Evolutionary conservation across 108 stramenopile species (phyloP), one percentile per base, ranked within the genome.

Genomic region (Craspedostauros australis): DNA sequence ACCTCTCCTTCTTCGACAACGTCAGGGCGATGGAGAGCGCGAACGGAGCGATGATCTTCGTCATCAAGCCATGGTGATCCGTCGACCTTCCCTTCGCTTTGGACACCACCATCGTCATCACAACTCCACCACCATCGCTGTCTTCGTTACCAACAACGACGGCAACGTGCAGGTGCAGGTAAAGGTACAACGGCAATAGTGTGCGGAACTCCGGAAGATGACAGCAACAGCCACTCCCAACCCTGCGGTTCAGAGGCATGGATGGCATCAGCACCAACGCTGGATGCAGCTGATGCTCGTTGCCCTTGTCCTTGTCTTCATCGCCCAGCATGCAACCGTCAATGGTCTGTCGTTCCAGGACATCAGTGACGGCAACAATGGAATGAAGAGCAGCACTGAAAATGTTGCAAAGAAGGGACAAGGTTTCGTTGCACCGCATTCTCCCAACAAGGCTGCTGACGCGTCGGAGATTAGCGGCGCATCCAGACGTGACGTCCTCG

Each of bases 91-190:
- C n/a, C n/a, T n/a, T n/a, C n/a, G n/a, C n/a, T n/a, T n/a, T n/a
- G n/a, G n/a, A n/a, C n/a, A n/a, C n/a, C n/a, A n/a, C n/a, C n/a
- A n/a, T n/a, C n/a, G n/a, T n/a, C n/a, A n/a, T n/a, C n/a, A n/a
- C n/a, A n/a, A n/a, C n/a, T n/a, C n/a, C n/a, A n/a, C n/a, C n/a
- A n/a, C n/a, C n/a, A n/a, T n/a, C n/a, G 24, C 43, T 34, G 18
- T 57, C 55, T 49, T 57, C 46, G 36, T 65, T 44, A 15, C 9
- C 21, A 20, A 5, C 42, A 14, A n/a, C 42, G 12, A 43, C 42
- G 42, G 5, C 42, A 11, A 7, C 19, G 6, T 9, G 4, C 22
- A 47, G 11, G 27, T 28, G 46, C 8, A 25, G 46, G 22, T 11
- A 47, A 5, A 19, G 26, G 14, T 47, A 29, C 27, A 19, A n/a